Conservation (phyloP, 140 eudicot genomes). For the Anethum foeniculum region DNA sequence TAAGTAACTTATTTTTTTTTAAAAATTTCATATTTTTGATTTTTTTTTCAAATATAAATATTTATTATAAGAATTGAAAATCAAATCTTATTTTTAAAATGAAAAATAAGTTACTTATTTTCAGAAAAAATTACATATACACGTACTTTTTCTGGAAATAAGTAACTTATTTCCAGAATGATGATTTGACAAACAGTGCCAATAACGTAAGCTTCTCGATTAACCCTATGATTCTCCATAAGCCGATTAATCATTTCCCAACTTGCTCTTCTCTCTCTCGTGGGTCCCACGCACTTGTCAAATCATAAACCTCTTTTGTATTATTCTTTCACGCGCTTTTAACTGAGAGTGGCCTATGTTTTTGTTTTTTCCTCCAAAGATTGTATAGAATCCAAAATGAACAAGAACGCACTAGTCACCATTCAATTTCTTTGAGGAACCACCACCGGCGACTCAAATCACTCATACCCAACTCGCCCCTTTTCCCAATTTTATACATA, state of each 20-base stretch:
- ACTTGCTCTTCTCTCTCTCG: background rate
- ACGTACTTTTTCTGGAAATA: too few species aligned
- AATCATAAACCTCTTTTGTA: too few species aligned
- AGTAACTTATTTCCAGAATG: too few species aligned
- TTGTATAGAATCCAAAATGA: background rate
- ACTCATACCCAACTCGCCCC: background rate
- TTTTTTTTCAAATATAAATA: too few species aligned
- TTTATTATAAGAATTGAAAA: too few species aligned
- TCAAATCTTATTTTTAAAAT: too few species aligned
- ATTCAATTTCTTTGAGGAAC: background rate
- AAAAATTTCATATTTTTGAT: too few species aligned
- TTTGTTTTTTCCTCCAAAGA: background rate
- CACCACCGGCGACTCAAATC: background rate
- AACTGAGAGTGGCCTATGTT: background rate
- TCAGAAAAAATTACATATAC: too few species aligned
- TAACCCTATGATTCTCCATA: conserved; percentile 6
- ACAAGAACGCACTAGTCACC: conserved; percentile 12
- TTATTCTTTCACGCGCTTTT: background rate
- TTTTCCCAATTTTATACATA: background rate
- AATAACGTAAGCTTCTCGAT: background rate
- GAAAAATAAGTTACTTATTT: too few species aligned
- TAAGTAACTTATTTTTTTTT: too few species aligned
- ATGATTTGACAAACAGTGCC: too few species aligned
- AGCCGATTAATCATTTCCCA: background rate
- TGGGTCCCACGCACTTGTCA: conserved; percentile 11